Evolutionary conservation across 805 yeast species (phyloP), one percentile per base, ranked within the genome.

Genomic region (Pichia eremophila): DNA sequence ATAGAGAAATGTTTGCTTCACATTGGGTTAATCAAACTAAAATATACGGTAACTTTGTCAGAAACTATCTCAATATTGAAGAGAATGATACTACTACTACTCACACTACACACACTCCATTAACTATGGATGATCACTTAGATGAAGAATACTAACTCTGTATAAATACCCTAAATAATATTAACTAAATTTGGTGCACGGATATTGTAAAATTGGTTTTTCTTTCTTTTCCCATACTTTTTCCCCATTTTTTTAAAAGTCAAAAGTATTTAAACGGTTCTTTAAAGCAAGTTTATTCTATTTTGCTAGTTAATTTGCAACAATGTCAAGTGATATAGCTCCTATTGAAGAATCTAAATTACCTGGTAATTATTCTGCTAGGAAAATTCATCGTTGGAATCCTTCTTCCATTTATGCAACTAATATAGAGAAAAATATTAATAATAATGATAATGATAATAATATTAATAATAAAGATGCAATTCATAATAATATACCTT

Each of bases 401-500:
- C 54, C 66, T 2, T 47, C 51, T 10, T 45, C 48, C 5, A 45
- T 44, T 22, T 40, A 56, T 40, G 56, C 49, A 10, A 43, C 46
- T 17, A 40, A 28, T 44, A 14, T 40, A 14, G 40, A 50, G 53
- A 27, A 22, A 32, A 36, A 34, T 11, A 43, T 37, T 18, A 46
- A 43, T 28, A 9, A 15, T 15, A 7, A 2, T 32, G 11, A 14
- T 15, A 32, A 32, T 12, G 8, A 5, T 15, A 14, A 12, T 15
- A 39, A 39, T 15, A 14, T 6, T 22, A 19, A 27, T 18, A 44
- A 43, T 38, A 55, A 57, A 4, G 87, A 81, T 58, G 87, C 82
- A 42, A 87, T 87, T 34, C 96, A 88, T 59, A 74, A 75, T 38
- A 69, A 72, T 35, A 69, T 80, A 18, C 75, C 78, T 37, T 75